A percentile compares a stretch with the other conserved stretches of the same genome.
Conservation (phyloP, 73 alveolate genomes). For the Vitrella brassicaformis region DNA sequence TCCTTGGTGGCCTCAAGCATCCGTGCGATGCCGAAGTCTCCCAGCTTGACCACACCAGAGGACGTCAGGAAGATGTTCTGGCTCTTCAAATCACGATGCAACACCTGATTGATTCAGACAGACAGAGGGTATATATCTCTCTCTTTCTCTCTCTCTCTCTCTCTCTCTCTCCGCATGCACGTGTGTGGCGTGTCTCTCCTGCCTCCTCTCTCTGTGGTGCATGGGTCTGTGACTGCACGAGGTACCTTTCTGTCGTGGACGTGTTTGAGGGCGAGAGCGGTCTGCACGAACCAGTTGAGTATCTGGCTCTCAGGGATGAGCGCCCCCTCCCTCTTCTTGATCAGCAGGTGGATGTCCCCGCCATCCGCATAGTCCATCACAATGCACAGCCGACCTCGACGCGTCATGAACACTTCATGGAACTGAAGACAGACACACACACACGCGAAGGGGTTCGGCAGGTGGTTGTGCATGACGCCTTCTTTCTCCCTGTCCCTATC, state of each 20-base stretch:
- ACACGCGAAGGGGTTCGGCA: too few species aligned
- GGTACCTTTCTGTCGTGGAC: constrained; percentile 71
- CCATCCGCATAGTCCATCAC: constrained; percentile 93
- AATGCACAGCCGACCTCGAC: constrained; percentile 67
- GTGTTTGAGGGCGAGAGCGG: constrained; percentile 71
- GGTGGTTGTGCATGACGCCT: too few species aligned
- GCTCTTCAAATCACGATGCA: constrained; percentile 61
- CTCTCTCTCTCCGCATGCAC: too few species aligned
- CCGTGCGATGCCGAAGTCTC: constrained; percentile 44
- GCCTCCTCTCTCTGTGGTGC: too few species aligned
- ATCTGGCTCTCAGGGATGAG: constrained; percentile 59
- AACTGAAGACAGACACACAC: too few species aligned
- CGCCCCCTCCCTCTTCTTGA: constrained; percentile 57
- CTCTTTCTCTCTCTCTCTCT: too few species aligned
- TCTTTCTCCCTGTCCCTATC: too few species aligned
- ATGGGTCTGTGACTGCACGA: constrained; percentile 5
- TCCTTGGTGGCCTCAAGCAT: constrained; percentile 47
- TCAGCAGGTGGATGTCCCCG: constrained; percentile 68
- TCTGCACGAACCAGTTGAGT: constrained; percentile 78
- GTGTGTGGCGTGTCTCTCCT: too few species aligned
- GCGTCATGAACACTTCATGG: constrained; percentile 73
- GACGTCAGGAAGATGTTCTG: constrained; percentile 51
- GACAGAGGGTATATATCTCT: too few species aligned
- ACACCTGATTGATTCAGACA: constrained; percentile 2
- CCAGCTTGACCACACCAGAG: constrained; percentile 46